Base-by-base conservation (phyloP, 208 protist species). In the Lotmaria passim region DNA sequence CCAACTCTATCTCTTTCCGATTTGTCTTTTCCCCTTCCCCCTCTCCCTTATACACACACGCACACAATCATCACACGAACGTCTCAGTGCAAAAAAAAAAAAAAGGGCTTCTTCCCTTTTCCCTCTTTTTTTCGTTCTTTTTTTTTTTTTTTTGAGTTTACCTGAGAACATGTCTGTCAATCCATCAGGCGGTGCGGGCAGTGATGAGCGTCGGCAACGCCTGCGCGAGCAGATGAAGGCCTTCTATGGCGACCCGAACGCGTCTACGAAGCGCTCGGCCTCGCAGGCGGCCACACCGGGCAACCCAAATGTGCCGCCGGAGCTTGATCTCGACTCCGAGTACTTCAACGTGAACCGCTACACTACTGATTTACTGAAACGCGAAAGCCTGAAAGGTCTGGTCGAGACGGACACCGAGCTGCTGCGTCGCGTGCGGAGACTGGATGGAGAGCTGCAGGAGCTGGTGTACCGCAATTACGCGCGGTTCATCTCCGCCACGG, bases 401-500 rank as follows among this genome's bases (percentile, higher is more conserved):
- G 88, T 96, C 14, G 88, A 94, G 71, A 78, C 76, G 2, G 91
- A 96, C 65, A 94, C 88, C 17, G 69, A 86, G 52, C 79, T 96
- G 17, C 73, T 93, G 67, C 85, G 91, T 31, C 83, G 72, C 31
- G 86, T 93, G 38, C 83, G 86, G 7, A 73, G 65, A 21, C 75
- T 99, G 2, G 98, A 99, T 60, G 85, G 67, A 19, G 97, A 99
- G 71, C 88, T 99, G 83, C 98, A 99, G 78, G 98, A 97, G 62
- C 76, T 99, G n/a, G 98, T 99, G 7, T 99, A 99, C 85, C 96
- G 98, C 33, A 99, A 99, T 85, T 99, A 99, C 81, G 96, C 98
- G 64, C 98, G 99, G 69, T 99, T 99, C 76, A 99, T 99, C 70
- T 97, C 89, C 43, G 97, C 98, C 11, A 98, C 95, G 4, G 98